Evolutionary conservation across 192 early-diverging fungal species (phyloP), one percentile per base, ranked within the genome.

Genomic region (Coemansia sp.): DNA sequence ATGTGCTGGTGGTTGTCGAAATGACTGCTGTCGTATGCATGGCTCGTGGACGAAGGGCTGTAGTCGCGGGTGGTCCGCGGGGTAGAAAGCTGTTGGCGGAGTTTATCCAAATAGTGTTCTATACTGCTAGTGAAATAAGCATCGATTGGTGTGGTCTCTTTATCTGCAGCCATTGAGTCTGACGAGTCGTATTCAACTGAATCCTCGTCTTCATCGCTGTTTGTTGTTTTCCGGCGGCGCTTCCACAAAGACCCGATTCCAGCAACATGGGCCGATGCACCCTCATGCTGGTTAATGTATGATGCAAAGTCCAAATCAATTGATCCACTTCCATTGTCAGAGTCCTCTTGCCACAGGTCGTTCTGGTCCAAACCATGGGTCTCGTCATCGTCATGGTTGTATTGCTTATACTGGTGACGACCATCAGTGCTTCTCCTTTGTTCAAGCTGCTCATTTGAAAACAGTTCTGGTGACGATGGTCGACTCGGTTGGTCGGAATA

Each of bases 41-140:
- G 29, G 22, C 2, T 7, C 8, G 45, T 48, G 23, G 45, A 9
- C 8, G 22, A 11, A 25, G 20, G 45, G 22, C 22, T 48, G 25
- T 58, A 42, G 5, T 34, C 20, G 50, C 22, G 45, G 20, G 8
- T 48, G 25, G 45, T 22, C 0, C 8, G 45, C 2, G 45, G 45
- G 1, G 40, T 55, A 3, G 58, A 15, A 0, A 76, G 23, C 28
- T 76, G 74, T 25, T 64, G 68, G 19, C 75, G 75, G n/a, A 79
- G 66, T 19, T 58, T 71, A 8, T 72, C 70, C 56, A 79, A 45
- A 30, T 79, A 79, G 19, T 72, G 63, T 37, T 79, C 75, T 40
- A 79, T 59, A 31, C 69, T 72, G 55, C 34, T 72, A 28, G 75
- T 64, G 41, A 79, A 69, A 41, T 72, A 66, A 29, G 41, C 34